These are phyloP conservation scores for Cucumis melo DNA, from an alignment of 306 rosid genomes.

Conservation along the genomic window DNA sequence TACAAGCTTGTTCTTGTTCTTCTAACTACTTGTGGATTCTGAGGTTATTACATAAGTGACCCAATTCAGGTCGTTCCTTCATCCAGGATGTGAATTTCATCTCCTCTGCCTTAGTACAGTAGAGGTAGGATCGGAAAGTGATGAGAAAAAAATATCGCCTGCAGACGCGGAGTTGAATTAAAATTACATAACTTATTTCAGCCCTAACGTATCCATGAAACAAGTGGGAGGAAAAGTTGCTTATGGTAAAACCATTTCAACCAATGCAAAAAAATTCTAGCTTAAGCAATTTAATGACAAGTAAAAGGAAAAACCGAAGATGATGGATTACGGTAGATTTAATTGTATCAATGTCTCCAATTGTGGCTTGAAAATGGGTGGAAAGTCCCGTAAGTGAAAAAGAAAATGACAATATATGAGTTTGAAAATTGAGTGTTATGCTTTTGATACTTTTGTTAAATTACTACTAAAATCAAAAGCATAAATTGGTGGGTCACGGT, in stretches of 20 bases:
- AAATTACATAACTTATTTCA: background rate
- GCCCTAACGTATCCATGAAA: background rate
- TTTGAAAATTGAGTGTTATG: background rate
- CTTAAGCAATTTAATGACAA: background rate
- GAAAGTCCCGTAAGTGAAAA: background rate
- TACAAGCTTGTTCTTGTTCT: background rate
- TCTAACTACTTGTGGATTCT: constrained; percentile 55
- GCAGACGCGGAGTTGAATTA: constrained; percentile 10
- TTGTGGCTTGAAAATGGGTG: background rate
- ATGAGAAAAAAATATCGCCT: constrained; percentile 78
- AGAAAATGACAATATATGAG: background rate
- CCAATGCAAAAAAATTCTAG: background rate
- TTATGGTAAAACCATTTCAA: background rate
- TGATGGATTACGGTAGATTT: background rate
- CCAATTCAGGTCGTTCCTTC: constrained; percentile 84
- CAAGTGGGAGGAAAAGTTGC: background rate
- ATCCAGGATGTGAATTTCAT: constrained; percentile 53
- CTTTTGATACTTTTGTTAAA: too few species aligned
- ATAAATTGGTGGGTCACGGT: too few species aligned
- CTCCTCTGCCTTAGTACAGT: constrained; percentile 36
- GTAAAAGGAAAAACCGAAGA: too few species aligned
- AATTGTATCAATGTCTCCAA: background rate
- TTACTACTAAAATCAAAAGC: background rate
- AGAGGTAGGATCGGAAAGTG: constrained; percentile 80
- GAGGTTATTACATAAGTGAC: constrained; percentile 74